phyloP scores from a whole-genome alignment of 306 rosid species.

The Gastrolobium bilobum region DNA sequence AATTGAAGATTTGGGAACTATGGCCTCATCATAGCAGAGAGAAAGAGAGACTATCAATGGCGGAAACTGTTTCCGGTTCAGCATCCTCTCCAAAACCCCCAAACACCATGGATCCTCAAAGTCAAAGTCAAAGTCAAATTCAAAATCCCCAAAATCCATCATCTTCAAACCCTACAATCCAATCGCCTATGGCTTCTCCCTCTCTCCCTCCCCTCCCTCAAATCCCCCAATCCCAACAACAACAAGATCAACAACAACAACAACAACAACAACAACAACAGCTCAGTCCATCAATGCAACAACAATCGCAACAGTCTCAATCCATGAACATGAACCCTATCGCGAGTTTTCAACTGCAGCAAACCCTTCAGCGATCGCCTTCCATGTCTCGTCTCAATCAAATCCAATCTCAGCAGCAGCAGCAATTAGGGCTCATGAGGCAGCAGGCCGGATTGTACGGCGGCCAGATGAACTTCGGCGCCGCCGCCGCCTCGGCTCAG shows the following conservation, averaged over 20 bases:
- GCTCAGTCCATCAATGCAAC: neutral
- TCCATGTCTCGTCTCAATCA: constrained; percentile 72
- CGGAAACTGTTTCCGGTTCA: constrained; percentile 8
- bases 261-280: constrained; percentile 57
- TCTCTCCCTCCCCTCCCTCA: constrained; percentile 34
- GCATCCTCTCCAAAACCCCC: constrained; percentile 23
- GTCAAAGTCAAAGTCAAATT: constrained; percentile 5
- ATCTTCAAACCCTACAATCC: constrained; percentile 38
- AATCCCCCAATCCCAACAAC: constrained; percentile 33
- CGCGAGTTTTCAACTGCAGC: constrained; percentile 73
- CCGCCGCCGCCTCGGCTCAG: constrained; percentile 58
- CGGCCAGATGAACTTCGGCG: constrained; percentile 85
- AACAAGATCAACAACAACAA: neutral
- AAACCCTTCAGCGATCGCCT: constrained; percentile 68
- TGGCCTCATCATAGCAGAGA: neutral
- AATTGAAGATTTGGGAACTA: neutral
- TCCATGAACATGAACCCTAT: constrained; percentile 48
- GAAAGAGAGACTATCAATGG: neutral
- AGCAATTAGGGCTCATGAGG: constrained; percentile 70
- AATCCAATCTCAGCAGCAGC: constrained; percentile 75
- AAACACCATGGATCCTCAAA: constrained; percentile 30
- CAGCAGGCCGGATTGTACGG: constrained; percentile 73
- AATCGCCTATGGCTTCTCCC: constrained; percentile 20
- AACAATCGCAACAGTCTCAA: constrained; percentile 57
- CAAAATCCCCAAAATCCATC: constrained; percentile 6